Conservation (phyloP, 306 rosid species). For the Prosopis cineraria region DNA sequence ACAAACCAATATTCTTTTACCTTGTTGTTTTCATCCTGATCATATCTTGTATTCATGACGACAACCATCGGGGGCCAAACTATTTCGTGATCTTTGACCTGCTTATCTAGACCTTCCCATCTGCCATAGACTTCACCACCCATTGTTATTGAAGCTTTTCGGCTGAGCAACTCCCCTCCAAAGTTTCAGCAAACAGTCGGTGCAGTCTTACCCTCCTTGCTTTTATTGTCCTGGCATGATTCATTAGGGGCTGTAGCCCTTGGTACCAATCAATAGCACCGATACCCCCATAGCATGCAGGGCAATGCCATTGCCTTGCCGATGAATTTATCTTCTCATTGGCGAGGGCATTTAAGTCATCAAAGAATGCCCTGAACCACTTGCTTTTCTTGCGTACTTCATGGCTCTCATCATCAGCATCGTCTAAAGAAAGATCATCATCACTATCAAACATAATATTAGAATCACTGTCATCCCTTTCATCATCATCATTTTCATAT, state of each 20-base stretch:
- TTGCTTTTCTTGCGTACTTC: conserved; percentile 43
- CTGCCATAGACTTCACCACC: conserved; percentile 37
- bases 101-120: conserved; percentile 55
- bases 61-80: conserved; percentile 70
- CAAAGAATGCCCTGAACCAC: conserved; percentile 53
- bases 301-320: conserved; percentile 51
- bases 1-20: conserved; percentile 24
- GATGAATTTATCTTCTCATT: conserved; percentile 42
- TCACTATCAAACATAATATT: conserved; percentile 44
- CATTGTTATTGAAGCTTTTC: conserved; percentile 31
- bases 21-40: conserved; percentile 42
- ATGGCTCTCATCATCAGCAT: conserved; percentile 42
- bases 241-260: conserved; percentile 54
- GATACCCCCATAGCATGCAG: conserved; percentile 52
- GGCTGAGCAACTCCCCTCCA: conserved; percentile 51
- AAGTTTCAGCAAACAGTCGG: conserved; percentile 46
- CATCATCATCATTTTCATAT: conserved; percentile 23
- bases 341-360: conserved; percentile 25
- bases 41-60: conserved; percentile 52
- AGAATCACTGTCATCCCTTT: conserved; percentile 35
- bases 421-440: conserved; percentile 49
- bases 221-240: conserved; percentile 50
- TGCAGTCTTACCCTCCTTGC: conserved; percentile 52
- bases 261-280: conserved; percentile 67
- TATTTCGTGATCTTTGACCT: conserved; percentile 51